phyloP scores from a whole-genome alignment of 2,329 filamentous ascomycete genomes.

The Pseudocercospora ulei region DNA sequence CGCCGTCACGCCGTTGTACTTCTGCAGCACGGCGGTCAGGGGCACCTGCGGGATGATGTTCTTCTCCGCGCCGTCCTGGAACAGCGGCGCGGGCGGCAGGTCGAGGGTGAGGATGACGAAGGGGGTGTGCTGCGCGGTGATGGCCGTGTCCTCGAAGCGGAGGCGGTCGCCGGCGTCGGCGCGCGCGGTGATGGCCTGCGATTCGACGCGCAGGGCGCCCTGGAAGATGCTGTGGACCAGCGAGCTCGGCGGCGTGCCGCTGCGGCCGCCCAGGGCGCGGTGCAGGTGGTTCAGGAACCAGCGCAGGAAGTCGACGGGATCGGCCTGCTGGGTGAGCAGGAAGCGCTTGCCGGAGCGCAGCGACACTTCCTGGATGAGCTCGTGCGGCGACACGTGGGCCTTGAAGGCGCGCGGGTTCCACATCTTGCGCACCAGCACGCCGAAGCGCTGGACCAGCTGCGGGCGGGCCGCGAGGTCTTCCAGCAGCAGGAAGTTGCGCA shows the following conservation, averaged over 20 bases:
- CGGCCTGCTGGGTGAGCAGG: conserved; percentile 78
- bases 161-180: conserved; percentile 78
- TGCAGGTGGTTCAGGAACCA: conserved; percentile 98
- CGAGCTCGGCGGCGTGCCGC: conserved; percentile 70
- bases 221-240: conserved; percentile 92
- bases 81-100: conserved; percentile 80
- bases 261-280: conserved; percentile 78
- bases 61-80: conserved; percentile 86
- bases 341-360: conserved; percentile 86
- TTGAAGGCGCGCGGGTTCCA: conserved; percentile 98
- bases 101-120: conserved; percentile 92
- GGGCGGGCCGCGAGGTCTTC: conserved; percentile 65
- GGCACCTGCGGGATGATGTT: conserved; percentile 95
- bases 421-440: conserved; percentile 85
- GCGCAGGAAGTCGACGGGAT: conserved; percentile 89
- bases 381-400: conserved; percentile 91
- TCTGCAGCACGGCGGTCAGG: conserved; percentile 69
- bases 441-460: conserved; percentile 79
- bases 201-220: conserved; percentile 82
- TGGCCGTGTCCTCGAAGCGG: conserved; percentile 84
- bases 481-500: conserved; percentile 85
- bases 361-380: conserved; percentile 88
- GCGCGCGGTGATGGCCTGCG: conserved; percentile 83
- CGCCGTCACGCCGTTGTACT: conserved; percentile 80
- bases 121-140: conserved; percentile 64